Conservation (phyloP, 2,329 filamentous ascomycete genomes). For the Penicillium sp. region DNA sequence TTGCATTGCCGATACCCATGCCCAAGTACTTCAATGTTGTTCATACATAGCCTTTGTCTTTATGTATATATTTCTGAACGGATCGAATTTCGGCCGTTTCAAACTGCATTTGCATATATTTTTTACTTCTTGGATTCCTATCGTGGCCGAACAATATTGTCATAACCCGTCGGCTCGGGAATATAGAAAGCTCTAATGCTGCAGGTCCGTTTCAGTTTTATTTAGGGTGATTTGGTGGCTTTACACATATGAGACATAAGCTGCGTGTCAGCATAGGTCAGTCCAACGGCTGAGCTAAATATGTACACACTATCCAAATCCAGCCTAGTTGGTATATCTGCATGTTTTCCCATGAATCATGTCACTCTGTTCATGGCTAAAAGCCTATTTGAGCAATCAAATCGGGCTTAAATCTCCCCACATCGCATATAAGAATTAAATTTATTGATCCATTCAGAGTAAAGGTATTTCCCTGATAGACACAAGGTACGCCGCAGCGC, state of each 20-base stretch:
- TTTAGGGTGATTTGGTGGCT: not conserved
- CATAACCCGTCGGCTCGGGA: not conserved
- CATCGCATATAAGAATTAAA: not conserved
- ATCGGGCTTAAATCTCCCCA: not conserved
- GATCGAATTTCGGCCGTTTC: not conserved
- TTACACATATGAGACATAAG: slow-evolving; percentile 2
- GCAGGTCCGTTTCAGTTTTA: not conserved
- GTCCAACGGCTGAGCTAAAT: not conserved
- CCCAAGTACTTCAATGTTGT: not conserved
- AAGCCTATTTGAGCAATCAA: not conserved
- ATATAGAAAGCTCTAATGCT: not conserved
- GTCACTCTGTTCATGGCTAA: not conserved
- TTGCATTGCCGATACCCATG: slow-evolving; percentile 10
- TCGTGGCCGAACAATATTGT: too few species aligned
- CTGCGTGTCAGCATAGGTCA: slow-evolving; percentile 6
- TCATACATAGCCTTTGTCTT: not conserved
- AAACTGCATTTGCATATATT: not conserved
- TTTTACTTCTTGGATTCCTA: not conserved
- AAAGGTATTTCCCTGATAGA: too few species aligned
- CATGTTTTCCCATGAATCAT: not conserved
- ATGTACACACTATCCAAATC: not conserved
- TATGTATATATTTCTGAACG: slow-evolving; percentile 3
- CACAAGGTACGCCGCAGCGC: too few species aligned
- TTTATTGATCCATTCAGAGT: too few species aligned
- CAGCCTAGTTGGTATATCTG: not conserved